Conservation (phyloP, 2,329 filamentous ascomycete genomes). For the Ophiostoma australiae region DNA sequence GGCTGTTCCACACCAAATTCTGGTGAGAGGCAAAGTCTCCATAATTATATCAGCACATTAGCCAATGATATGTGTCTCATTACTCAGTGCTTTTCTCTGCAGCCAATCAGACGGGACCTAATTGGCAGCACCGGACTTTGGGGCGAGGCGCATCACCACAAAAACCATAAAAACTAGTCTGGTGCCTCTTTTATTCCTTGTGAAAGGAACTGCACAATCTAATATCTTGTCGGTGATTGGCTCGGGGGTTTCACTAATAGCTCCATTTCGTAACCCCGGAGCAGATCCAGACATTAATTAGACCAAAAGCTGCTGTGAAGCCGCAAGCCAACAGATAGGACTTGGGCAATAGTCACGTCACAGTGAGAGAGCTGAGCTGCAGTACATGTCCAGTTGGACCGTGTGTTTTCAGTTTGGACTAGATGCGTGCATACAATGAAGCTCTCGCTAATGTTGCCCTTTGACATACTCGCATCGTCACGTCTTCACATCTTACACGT, state of each 20-base stretch:
- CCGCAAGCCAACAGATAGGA: neutral
- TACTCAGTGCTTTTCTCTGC: neutral
- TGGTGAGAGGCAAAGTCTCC: constrained; percentile 18
- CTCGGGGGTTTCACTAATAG: neutral
- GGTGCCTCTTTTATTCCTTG: neutral
- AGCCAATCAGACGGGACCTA: neutral
- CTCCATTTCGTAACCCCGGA: constrained; percentile 3
- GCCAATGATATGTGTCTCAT: neutral
- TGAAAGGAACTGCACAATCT: neutral
- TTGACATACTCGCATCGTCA: neutral
- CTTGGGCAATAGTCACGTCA: neutral
- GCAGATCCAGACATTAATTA: neutral
- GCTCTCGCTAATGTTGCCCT: neutral
- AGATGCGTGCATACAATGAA: neutral
- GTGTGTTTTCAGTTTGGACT: neutral
- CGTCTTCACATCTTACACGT: neutral
- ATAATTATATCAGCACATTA: neutral
- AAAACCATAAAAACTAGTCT: constrained; percentile 9
- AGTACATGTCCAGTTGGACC: neutral
- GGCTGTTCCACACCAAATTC: constrained; percentile 8
- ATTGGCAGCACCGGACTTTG: constrained; percentile 2
- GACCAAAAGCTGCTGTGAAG: neutral
- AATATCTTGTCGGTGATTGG: neutral
- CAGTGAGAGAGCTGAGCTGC: neutral
- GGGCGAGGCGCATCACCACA: constrained; percentile 16